phyloP scores from a whole-genome alignment of 805 yeast genomes.

The Monosporozyma unispora region DNA sequence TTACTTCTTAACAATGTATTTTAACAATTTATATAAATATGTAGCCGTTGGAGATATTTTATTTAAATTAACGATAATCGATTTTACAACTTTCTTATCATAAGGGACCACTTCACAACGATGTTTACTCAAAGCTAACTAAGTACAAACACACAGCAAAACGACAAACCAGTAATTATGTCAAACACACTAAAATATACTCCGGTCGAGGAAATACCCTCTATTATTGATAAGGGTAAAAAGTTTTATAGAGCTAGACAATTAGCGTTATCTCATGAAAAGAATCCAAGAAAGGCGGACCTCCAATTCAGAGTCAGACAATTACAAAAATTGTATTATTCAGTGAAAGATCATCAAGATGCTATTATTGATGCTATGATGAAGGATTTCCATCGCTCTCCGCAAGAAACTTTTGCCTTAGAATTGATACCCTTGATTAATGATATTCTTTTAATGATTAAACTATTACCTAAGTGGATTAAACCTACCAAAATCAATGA shows the following conservation, averaged over 20 bases:
- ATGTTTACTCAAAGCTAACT: background rate
- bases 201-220: slow-evolving; percentile 5
- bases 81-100: background rate
- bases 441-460: slow-evolving; percentile 54
- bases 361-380: slow-evolving; percentile 47
- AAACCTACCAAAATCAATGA: slow-evolving; percentile 36
- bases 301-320: slow-evolving; percentile 43
- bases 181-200: background rate
- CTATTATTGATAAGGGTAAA: slow-evolving; percentile 8
- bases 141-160: background rate
- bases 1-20: background rate
- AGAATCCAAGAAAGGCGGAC: slow-evolving; percentile 13
- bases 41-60: background rate
- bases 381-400: slow-evolving; percentile 59
- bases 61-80: background rate
- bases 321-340: slow-evolving; percentile 58
- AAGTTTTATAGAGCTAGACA: slow-evolving; percentile 15
- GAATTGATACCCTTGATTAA: slow-evolving; percentile 46
- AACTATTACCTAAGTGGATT: slow-evolving; percentile 51
- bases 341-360: slow-evolving; percentile 49
- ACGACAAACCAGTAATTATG: too few species aligned
- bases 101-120: background rate
- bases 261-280: slow-evolving; percentile 8
- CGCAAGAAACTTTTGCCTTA: slow-evolving; percentile 48
- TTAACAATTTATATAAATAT: background rate